A percentile compares a stretch with the other conserved stretches of the same genome.
phyloP scores from a whole-genome alignment of 2,329 filamentous ascomycete genomes.

The Onygenales sp. region DNA sequence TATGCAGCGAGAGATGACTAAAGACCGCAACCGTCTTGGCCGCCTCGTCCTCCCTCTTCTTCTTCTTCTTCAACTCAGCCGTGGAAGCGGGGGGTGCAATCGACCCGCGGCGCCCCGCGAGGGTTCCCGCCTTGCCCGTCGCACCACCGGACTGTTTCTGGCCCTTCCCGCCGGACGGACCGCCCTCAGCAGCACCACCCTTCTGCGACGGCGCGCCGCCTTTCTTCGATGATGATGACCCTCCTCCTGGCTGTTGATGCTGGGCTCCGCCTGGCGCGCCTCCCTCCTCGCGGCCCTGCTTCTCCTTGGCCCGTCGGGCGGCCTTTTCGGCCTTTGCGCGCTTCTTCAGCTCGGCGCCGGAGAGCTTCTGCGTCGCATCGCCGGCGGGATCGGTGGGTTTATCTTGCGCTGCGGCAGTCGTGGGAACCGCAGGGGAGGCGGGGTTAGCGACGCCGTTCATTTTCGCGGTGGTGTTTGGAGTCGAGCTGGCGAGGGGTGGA shows the following conservation, averaged over 20 bases:
- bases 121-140: no score
- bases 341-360: conserved; percentile 70
- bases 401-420: conserved; percentile 1
- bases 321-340: conserved; percentile 86
- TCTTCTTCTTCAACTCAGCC: conserved; percentile 39
- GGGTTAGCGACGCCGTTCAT: neutral
- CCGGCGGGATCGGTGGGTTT: conserved; percentile 10
- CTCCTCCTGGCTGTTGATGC: conserved; percentile 27
- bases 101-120: neutral
- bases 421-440: conserved; percentile 15
- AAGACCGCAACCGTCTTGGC: conserved; percentile 66
- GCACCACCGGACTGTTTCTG: conserved; percentile 13
- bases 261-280: conserved; percentile 29
- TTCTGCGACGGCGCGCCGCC: conserved; percentile 14
- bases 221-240: conserved; percentile 22
- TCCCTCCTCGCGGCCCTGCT: conserved; percentile 42
- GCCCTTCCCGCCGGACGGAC: conserved; percentile 17
- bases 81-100: conserved; percentile 1
- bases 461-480: neutral
- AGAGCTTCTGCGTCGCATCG: conserved; percentile 26
- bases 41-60: conserved; percentile 40
- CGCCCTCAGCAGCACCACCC: conserved; percentile 19
- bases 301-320: conserved; percentile 66
- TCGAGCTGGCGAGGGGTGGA: no score
- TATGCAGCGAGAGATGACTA: conserved; percentile 72